phyloP scores from a whole-genome alignment of 192 early-diverging fungal genomes.

The Mortierella claussenii region DNA sequence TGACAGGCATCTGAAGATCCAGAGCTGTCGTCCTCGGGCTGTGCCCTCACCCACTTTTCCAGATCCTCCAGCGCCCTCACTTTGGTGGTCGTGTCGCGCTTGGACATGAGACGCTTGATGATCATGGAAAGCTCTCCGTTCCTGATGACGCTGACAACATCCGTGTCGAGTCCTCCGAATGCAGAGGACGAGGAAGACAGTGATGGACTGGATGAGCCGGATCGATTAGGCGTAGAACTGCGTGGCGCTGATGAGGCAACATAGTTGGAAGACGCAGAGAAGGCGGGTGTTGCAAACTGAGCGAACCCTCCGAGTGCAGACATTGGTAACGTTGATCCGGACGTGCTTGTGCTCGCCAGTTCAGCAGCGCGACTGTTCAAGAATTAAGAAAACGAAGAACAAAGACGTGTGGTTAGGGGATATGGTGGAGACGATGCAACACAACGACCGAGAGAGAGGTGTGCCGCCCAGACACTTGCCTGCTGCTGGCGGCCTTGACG shows the following conservation, averaged over 20 bases:
- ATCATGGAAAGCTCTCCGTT: constrained; percentile 75
- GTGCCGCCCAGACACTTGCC: too few species aligned
- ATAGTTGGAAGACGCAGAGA: constrained; percentile 36
- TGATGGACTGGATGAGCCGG: constrained; percentile 27
- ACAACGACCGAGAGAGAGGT: too few species aligned
- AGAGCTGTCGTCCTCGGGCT: constrained; percentile 53
- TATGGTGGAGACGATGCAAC: too few species aligned
- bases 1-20: constrained; percentile 62
- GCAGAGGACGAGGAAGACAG: constrained; percentile 24
- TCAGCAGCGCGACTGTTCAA: constrained; percentile 73
- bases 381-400: too few species aligned
- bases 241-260: constrained; percentile 47
- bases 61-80: constrained; percentile 89
- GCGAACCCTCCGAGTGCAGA: constrained; percentile 72
- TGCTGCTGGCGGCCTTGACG: constrained; percentile 85
- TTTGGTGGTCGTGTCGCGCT: constrained; percentile 90
- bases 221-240: constrained; percentile 11
- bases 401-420: too few species aligned
- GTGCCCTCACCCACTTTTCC: constrained; percentile 66
- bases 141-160: constrained; percentile 51
- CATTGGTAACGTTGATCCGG: constrained; percentile 56
- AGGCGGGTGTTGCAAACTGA: constrained; percentile 66
- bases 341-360: constrained; percentile 44
- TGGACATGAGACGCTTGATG: constrained; percentile 82
- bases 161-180: constrained; percentile 51